These are phyloP conservation scores for Cupressus sempervirens DNA, from an alignment of 75 land plant genomes.

Conservation along the genomic window DNA sequence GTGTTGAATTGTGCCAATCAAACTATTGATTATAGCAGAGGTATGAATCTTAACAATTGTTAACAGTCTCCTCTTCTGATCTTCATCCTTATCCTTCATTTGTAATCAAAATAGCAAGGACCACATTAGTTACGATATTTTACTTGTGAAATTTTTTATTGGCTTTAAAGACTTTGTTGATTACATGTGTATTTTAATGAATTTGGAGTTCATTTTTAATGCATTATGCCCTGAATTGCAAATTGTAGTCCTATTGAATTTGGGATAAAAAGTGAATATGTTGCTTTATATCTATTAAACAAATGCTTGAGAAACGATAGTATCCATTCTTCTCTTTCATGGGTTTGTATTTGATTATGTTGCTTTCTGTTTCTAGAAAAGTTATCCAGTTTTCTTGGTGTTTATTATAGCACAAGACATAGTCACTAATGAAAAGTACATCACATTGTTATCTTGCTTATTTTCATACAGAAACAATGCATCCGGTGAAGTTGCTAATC, in stretches of 20 bases:
- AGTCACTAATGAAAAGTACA: neutral
- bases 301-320: neutral
- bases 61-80: neutral
- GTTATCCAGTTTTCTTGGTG: neutral
- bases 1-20: too few species aligned
- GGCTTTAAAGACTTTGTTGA: too few species aligned
- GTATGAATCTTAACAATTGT: too few species aligned
- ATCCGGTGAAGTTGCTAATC: constrained; percentile 56
- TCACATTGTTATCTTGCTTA: neutral
- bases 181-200: neutral
- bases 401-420: neutral
- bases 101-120: neutral
- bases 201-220: neutral
- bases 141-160: neutral
- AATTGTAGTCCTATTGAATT: neutral
- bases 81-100: neutral
- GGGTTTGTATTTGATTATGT: neutral
- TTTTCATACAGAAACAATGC: constrained; percentile 32
- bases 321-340: neutral
- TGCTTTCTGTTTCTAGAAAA: neutral
- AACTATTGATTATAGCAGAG: too few species aligned
- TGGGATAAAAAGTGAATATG: neutral
- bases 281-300: neutral
- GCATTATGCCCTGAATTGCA: neutral
- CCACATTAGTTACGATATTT: neutral